Base-by-base conservation (phyloP, 441 rosid genomes). In the Raphanus hybrid region DNA sequence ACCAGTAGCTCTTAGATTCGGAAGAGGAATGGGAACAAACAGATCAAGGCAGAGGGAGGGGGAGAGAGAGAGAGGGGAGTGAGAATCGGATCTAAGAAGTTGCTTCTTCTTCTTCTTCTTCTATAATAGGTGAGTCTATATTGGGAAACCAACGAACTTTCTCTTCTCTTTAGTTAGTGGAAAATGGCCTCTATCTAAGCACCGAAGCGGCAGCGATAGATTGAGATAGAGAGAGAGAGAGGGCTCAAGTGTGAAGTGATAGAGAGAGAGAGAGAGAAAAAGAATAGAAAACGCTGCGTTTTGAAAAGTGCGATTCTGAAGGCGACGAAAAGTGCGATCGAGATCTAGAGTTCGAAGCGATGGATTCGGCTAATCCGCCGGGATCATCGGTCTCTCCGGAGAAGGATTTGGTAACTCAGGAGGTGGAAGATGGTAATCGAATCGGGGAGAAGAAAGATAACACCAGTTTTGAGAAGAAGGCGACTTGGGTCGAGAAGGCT, bases 91-190 rank as follows among this genome's bases (percentile, higher is more conserved):
- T 55, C 61, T 55, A 55, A 2, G 29, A 55, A 55, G 61, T 45
- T 55, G 27, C 61, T 18, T 55, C 55, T 18, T 55, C 26, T 55
- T 55, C 61, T 18, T 55, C 55, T 18, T 55, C 26, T 55, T 55
- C 60, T 55, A 16, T 7, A 54, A 15, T 54, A 54, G 57, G 34
- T 29, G 48, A 7, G 23, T 55, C 61, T 55, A 55, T 55, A 55
- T 55, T 55, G 27, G 61, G 61, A 55, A 55, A 55, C 61, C 27
- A 55, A 55, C 61, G 12, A 55, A 55, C 61, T 55, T 55, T 18
- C 61, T 18, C 61, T 55, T 54, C 59, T 2, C 59, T 54, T 29
- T 23, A 23, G 26, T 48, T 14, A 12, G 20, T 52, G 8, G 58
- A 52, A 14, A 14, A 52, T 50, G 57, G 15, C 3, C 15, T n/a